Percentiles rank a stretch among this genome's conserved stretches.
These are phyloP conservation scores for Tricholoma saponaceum DNA, from an alignment of 768 basidiomycete species.

Conservation along the genomic window DNA sequence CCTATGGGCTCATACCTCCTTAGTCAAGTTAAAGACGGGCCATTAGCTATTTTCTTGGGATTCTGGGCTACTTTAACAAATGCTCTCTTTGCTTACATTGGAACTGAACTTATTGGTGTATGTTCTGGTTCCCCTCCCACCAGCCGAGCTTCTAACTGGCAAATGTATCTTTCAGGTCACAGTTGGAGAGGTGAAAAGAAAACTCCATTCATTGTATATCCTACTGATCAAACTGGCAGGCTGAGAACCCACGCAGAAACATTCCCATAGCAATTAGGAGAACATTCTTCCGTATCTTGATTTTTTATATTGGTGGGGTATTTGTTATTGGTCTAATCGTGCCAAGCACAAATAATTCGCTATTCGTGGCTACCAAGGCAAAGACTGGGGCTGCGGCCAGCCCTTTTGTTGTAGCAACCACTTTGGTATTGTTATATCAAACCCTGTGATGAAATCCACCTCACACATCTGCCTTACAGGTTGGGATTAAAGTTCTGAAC, in stretches of 20 bases:
- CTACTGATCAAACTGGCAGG: constrained; percentile 27
- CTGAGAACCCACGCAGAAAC: constrained; percentile 68
- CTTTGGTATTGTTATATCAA: constrained; percentile 22
- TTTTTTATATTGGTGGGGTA: constrained; percentile 67
- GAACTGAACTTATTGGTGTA: constrained; percentile 76
- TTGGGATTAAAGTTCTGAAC: constrained; percentile 54
- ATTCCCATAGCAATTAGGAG: constrained; percentile 68
- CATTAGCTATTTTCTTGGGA: constrained; percentile 56
- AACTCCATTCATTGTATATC: background rate
- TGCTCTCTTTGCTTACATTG: constrained; percentile 69
- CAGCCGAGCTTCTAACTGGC: background rate
- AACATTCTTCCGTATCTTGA: constrained; percentile 54
- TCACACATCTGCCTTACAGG: constrained; percentile 19
- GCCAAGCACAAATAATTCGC: constrained; percentile 49
- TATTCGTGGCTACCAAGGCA: constrained; percentile 41
- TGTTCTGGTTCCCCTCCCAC: constrained; percentile 21
- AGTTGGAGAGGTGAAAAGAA: constrained; percentile 37
- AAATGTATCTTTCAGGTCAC: constrained; percentile 26
- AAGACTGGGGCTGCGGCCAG: constrained; percentile 56
- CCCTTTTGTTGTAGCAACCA: constrained; percentile 56
- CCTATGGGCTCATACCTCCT: constrained; percentile 55
- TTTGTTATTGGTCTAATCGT: constrained; percentile 72
- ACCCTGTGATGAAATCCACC: background rate
- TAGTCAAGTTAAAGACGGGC: constrained; percentile 42
- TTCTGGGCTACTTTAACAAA: constrained; percentile 73